Base-by-base conservation (phyloP, 805 yeast genomes). In the Cyberlindnera veronae region DNA sequence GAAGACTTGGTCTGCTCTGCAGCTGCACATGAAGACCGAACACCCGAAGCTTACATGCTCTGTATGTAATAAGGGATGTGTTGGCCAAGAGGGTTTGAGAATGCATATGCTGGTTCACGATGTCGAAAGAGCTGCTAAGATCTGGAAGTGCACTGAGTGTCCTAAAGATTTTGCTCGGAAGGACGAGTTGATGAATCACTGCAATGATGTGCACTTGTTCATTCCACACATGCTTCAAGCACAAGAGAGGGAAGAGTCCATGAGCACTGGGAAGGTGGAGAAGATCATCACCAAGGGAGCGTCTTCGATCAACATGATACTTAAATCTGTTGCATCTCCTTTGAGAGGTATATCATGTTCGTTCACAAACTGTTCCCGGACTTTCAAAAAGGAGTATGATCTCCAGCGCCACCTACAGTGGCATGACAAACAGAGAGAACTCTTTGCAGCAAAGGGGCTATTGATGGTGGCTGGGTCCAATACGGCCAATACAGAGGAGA, bases 101-200 rank as follows among this genome's bases (percentile, higher is more conserved):
- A 77, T 81, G 67, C 96, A 90, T 57, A 78, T 84, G 88, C 61
- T 70, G 32, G 65, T 79, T 16, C 96, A 89, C 60, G 79, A 80
- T 49, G 77, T 71, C 5, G 52, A 55, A 3, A 66, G 68, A 13
- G 40, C 42, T 2, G 16, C 38, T 3, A 55, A 53, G 36, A 18
- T 77, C 29, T 85, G 95, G 91, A 73, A 72, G 41, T 87, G 95
- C 62, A 57, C 61, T 2, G 65, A 66, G 37, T 82, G 90, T 60
- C 58, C 63, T 7, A 63, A 64, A 1, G 64, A 70, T 22, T 83
- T 77, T 51, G 69, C 71, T 5, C 78, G 76, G 46, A 81, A 82
- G 43, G 68, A 68, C 11, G 82, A 75, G 32, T 63, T 84, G 20
- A 51, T 76, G 0, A 60, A 60, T 1, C 96, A 87, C 60, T 78